Conservation (phyloP, 2,329 filamentous ascomycete species). For the Fusarium caatingaense region DNA sequence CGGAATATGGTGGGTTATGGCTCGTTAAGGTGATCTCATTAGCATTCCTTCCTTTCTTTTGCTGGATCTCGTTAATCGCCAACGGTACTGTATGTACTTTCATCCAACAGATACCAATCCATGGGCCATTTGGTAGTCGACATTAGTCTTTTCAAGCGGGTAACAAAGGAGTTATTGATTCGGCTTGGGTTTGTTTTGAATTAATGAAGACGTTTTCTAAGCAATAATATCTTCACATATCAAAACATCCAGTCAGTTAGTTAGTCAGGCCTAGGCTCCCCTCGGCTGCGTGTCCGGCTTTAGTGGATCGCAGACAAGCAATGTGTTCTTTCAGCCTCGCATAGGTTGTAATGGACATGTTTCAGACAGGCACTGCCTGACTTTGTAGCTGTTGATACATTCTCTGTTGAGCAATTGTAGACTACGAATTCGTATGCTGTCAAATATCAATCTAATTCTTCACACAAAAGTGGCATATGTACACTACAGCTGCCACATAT, state of each 20-base stretch:
- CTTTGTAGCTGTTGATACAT: constrained; percentile 1
- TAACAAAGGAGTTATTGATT: not conserved
- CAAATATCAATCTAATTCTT: not conserved
- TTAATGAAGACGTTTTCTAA: not conserved
- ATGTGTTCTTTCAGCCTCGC: constrained; percentile 5
- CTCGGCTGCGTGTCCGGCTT: not conserved
- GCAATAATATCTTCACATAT: not conserved
- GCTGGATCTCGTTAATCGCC: constrained; percentile 7
- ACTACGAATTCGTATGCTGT: not conserved
- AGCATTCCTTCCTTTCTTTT: constrained; percentile 29
- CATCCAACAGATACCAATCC: constrained; percentile 4
- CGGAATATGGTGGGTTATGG: constrained; percentile 25
- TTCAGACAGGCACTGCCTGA: constrained; percentile 2
- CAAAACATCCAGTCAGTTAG: not conserved
- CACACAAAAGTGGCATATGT: not conserved
- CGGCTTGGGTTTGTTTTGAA: not conserved
- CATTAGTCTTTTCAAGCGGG: not conserved
- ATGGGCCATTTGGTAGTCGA: not conserved
- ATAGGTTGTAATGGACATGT: not conserved
- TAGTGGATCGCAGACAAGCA: constrained; percentile 1
- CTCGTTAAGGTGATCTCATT: constrained; percentile 33
- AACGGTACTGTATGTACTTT: not conserved
- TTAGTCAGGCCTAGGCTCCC: not conserved
- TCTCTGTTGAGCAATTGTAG: not conserved
- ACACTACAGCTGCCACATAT: constrained; percentile 1